Conservation (phyloP, 2,329 filamentous ascomycete species). For the Fusarium sp. region DNA sequence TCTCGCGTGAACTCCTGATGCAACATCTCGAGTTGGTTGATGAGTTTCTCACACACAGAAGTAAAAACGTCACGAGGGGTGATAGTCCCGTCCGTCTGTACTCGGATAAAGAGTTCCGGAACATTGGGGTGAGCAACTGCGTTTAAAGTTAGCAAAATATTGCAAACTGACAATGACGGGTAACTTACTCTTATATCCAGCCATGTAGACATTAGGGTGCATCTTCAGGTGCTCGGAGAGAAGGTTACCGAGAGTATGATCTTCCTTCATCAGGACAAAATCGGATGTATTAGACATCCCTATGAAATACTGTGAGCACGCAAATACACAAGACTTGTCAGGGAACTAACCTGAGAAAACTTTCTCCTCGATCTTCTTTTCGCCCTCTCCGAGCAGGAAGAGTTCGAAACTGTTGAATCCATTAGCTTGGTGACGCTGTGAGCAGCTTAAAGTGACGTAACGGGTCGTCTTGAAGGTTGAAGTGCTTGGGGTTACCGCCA, state of each 20-base stretch:
- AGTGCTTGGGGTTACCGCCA: constrained; percentile 56
- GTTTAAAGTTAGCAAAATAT: constrained; percentile 14
- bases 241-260: constrained; percentile 94
- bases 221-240: constrained; percentile 87
- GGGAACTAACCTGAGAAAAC: constrained; percentile 84
- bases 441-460: constrained; percentile 47
- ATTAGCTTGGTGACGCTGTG: constrained; percentile 41
- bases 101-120: constrained; percentile 75
- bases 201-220: constrained; percentile 86
- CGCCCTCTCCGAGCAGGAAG: constrained; percentile 86
- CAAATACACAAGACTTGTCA: background rate
- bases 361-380: constrained; percentile 93
- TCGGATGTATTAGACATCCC: constrained; percentile 95
- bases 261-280: constrained; percentile 96
- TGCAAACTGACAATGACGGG: background rate
- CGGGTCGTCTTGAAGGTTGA: constrained; percentile 55
- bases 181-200: constrained; percentile 85
- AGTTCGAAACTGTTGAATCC: constrained; percentile 81
- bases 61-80: constrained; percentile 91
- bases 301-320: constrained; percentile 24
- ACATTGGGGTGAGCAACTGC: constrained; percentile 71
- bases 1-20: constrained; percentile 93
- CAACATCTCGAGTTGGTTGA: constrained; percentile 83
- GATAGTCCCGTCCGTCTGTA: constrained; percentile 91
- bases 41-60: constrained; percentile 83